Base-by-base conservation (phyloP, 768 basidiomycete genomes). In the Podaxis rugospora region DNA sequence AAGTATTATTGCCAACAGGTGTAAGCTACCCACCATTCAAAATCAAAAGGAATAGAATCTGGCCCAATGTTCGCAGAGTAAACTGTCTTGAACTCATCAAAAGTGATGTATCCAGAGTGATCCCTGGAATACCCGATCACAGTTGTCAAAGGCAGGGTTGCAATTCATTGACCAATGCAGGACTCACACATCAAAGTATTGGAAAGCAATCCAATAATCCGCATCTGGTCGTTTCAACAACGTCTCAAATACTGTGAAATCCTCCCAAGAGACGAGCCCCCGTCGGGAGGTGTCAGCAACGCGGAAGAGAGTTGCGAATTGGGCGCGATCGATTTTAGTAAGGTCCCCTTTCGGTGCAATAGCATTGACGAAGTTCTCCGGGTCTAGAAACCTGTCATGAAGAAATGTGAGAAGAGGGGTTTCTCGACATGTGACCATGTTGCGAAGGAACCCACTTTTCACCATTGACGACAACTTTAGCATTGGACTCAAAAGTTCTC, bases 161-260 rank as follows among this genome's bases (percentile, higher is more conserved):
- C 47, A 61, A 40, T n/a, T 47, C 9, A 52, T 11, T 25, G 2
- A 47, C 27, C 42, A 62, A 9, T 4, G n/a, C 32, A 28, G 57
- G 9, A 82, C 91, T 71, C 76, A 95, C 93, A 89, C 90, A 73
- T 97, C 95, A 72, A 96, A 97, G 71, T 92, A 95, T 71, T 92
- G 89, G 79, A 96, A 96, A 18, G 95, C 94, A 74, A 95, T 95
- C 83, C 90, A 93, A 74, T 96, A 95, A 72, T 98, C 95, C 32
- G 96, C 96, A 73, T 98, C 96, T 18, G 96, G 93, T 65, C 92
- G 82, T 78, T 98, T 94, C 68, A 96, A 76, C 64, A 92, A 77
- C 16, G 94, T 95, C 78, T 98, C 90, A 71, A 99, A 99, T 63
- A 96, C 89, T 5, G 87, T 88, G 66, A 97, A 99, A 74, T 99